Evolutionary conservation across 192 early-diverging fungal genomes (phyloP), one percentile per base, ranked within the genome.

Genomic region (Haplosporangium gracile): DNA sequence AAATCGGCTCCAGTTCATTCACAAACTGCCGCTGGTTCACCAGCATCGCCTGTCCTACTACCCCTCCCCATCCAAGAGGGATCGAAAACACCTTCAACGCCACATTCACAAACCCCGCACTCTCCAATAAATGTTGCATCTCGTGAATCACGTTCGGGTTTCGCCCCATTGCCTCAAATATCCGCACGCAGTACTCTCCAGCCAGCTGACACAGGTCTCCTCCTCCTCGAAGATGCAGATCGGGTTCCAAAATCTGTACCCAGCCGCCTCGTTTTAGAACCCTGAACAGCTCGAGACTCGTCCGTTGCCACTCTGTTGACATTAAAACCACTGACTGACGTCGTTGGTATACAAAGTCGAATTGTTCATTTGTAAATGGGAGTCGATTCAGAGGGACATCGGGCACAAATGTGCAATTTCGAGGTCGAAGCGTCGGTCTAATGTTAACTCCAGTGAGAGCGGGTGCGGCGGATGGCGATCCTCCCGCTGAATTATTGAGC

Each of bases 291-390:
- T 89, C 88, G 22, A 82, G 20, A 22, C 77, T 34, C 9, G 83
- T 78, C 20, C 87, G 83, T 43, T 85, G 78, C 80, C 83, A 82
- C n/a, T 82, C 72, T 6, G 81, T 85, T 11, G 88, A 74, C 42
- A 80, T 73, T 8, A 85, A 68, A 13, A 81, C 70, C 22, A 89
- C 76, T 22, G 72, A 65, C 20, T 83, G 82, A 2, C 79, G 87
- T 15, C 89, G 75, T 39, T 85, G 77, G 47, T 88, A 77, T n/a
- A 89, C 87, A 69, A 88, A 88, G 49, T 89, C 89, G 63, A 89
- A 89, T 18, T 80, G 80, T 18, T 85, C 79, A 49, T 88, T 81
- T 5, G 43, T 32, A 76, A 84, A 89, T 26, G 89, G 87, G 6
- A 89, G 42, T 10, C 87, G 79, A 51, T 78, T 81, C 45, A 78